Percentiles rank a stretch among this genome's conserved stretches.
Evolutionary conservation across 345 rosid genomes (phyloP).

Genomic region (Combretum micranthum): DNA sequence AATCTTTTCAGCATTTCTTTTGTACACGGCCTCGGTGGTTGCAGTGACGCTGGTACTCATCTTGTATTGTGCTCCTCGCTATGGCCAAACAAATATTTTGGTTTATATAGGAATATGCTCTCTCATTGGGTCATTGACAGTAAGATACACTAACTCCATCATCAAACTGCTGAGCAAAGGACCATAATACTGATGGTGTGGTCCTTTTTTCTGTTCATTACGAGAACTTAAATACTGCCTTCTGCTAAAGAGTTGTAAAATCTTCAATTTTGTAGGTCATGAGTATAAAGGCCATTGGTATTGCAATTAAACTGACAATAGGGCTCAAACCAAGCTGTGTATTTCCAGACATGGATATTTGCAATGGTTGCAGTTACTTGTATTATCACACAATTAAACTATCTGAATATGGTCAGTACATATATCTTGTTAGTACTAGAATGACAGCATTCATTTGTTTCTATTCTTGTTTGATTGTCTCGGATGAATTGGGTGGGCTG

Average conservation of each 20-base stretch:
- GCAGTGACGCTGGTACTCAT: constrained; percentile 35
- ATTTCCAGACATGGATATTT: constrained; percentile 69
- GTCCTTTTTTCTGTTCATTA: background rate
- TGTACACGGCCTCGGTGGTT: constrained; percentile 26
- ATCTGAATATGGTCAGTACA: constrained; percentile 61
- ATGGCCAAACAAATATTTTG: constrained; percentile 41
- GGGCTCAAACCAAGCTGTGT: constrained; percentile 56
- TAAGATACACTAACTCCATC: constrained; percentile 4
- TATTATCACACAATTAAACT: constrained; percentile 61
- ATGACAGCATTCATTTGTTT: background rate
- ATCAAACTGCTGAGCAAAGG: constrained; percentile 13
- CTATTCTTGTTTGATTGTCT: constrained; percentile 24
- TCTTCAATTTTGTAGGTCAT: constrained; percentile 26
- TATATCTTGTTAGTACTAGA: no score
- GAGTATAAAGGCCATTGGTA: constrained; percentile 45
- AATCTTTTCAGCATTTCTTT: constrained; percentile 34
- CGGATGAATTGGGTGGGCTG: no score
- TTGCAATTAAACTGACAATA: constrained; percentile 53
- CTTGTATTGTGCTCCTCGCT: constrained; percentile 32
- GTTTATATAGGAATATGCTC: constrained; percentile 45
- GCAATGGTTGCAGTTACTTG: constrained; percentile 65
- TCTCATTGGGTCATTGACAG: constrained; percentile 37
- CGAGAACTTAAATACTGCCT: constrained; percentile 6
- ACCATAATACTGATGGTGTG: background rate
- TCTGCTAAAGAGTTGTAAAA: background rate